phyloP scores from a whole-genome alignment of 352 stramenopile species.

The Aphanomyces invadans region DNA sequence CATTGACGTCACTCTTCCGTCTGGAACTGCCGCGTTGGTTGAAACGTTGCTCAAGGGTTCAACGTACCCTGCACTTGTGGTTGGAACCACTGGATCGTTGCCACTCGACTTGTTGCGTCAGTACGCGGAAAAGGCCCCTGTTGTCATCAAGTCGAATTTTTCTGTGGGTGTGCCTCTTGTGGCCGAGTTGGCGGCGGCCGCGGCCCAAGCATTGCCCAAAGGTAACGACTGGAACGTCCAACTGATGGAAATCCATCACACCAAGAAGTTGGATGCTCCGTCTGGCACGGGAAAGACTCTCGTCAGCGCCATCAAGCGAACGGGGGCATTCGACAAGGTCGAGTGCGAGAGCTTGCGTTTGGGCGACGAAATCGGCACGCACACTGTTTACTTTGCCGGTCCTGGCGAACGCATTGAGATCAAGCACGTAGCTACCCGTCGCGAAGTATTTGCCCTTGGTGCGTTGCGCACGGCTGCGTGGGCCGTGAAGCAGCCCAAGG shows the following conservation, averaged over 20 bases:
- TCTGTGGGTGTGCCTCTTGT: constrained; percentile 75
- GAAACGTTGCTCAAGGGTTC: constrained; percentile 47
- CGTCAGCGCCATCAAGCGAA: constrained; percentile 34
- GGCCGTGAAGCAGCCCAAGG: constrained; percentile 36
- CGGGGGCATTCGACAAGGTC: constrained; percentile 40
- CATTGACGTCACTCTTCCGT: constrained; percentile 68
- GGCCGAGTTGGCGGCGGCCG: constrained; percentile 56
- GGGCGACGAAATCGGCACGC: constrained; percentile 72
- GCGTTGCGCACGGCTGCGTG: constrained; percentile 63
- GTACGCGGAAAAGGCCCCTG: constrained; percentile 50
- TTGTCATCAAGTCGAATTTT: constrained; percentile 79
- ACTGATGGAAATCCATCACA: constrained; percentile 79
- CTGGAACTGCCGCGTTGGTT: constrained; percentile 59
- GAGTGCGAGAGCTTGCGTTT: constrained; percentile 63
- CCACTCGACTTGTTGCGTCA: constrained; percentile 47
- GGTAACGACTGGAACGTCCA: constrained; percentile 60
- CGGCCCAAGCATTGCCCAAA: constrained; percentile 62
- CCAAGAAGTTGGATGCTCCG: constrained; percentile 76
- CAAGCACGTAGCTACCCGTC: constrained; percentile 72
- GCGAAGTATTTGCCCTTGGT: constrained; percentile 82
- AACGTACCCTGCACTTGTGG: constrained; percentile 51
- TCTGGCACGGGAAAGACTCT: constrained; percentile 25
- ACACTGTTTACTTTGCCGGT: constrained; percentile 75
- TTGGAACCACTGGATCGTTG: constrained; percentile 64
- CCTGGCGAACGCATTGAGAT: constrained; percentile 58